Percentiles rank a stretch among this genome's conserved stretches.
phyloP scores from a whole-genome alignment of 345 rosid species.

The Salix arbutifolia region DNA sequence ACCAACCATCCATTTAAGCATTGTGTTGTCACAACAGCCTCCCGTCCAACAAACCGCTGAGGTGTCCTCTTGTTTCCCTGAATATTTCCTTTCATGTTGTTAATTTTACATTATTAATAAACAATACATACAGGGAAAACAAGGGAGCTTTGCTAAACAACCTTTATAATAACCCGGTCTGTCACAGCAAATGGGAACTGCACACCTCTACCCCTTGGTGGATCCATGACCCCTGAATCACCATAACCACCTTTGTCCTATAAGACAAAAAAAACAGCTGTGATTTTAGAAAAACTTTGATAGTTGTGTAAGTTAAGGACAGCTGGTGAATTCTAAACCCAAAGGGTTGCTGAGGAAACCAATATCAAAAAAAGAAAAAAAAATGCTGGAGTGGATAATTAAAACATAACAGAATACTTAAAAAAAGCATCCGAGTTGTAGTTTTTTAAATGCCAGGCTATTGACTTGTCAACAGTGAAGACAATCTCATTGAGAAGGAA shows the following conservation, averaged over 20 bases:
- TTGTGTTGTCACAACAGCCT: slow-evolving; percentile 84
- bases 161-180: slow-evolving; percentile 90
- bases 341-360: no score
- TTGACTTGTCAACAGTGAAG: no score
- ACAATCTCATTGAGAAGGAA: no score
- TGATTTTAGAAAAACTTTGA: not conserved
- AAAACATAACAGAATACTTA: not conserved
- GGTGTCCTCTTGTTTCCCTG: slow-evolving; percentile 98
- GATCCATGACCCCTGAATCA: slow-evolving; percentile 39
- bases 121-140: not conserved
- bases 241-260: slow-evolving; percentile 72
- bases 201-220: slow-evolving; percentile 61
- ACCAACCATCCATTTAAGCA: slow-evolving; percentile 96
- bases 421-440: not conserved
- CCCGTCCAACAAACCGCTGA: slow-evolving; percentile 85
- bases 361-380: not conserved
- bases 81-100: slow-evolving; percentile 15
- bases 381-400: not conserved
- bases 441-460: no score
- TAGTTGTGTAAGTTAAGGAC: no score
- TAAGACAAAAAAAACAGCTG: slow-evolving; percentile 7
- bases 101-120: slow-evolving; percentile 11
- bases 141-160: slow-evolving; percentile 15
- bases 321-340: no score
- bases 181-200: slow-evolving; percentile 89